Evolutionary conservation across 345 rosid species (phyloP).

Genomic region (Aethionema arabicum): DNA sequence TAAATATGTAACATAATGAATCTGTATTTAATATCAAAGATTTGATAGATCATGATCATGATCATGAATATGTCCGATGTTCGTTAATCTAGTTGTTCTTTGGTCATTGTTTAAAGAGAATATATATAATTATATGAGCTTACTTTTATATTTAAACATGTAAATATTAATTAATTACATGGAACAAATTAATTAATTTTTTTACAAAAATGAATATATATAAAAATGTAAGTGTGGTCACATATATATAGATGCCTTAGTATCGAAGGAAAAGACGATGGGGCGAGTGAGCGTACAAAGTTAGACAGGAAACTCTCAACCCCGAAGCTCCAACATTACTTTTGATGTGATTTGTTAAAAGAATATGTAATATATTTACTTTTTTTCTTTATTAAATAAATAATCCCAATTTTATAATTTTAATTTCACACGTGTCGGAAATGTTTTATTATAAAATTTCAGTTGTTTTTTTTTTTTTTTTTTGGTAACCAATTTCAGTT

Average conservation of each 20-base stretch:
- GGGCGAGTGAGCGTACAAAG: conserved; percentile 25
- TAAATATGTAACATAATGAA: not conserved
- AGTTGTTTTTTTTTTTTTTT: no score
- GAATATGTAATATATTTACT: conserved; percentile 13
- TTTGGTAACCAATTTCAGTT: no score
- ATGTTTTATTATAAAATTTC: no score
- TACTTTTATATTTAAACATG: no score
- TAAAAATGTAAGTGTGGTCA: not conserved
- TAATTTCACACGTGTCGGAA: no score
- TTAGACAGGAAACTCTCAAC: conserved; percentile 30
- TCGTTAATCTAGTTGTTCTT: conserved; percentile 14
- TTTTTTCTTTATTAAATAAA: conserved; percentile 8
- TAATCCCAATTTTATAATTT: no score
- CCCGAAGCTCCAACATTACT: conserved; percentile 33
- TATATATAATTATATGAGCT: no score
- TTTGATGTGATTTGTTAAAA: conserved; percentile 36
- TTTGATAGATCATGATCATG: conserved; percentile 14
- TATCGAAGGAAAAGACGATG: conserved; percentile 32
- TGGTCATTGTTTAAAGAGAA: conserved; percentile 21
- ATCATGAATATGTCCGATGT: conserved; percentile 14
- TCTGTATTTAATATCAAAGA: conserved; percentile 23
- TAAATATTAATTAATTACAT: no score
- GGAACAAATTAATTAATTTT: no score
- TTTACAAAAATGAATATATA: no score
- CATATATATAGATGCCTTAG: conserved; percentile 31